Base-by-base conservation (phyloP, 2,329 filamentous ascomycete genomes). In the Diaporthe destruens region DNA sequence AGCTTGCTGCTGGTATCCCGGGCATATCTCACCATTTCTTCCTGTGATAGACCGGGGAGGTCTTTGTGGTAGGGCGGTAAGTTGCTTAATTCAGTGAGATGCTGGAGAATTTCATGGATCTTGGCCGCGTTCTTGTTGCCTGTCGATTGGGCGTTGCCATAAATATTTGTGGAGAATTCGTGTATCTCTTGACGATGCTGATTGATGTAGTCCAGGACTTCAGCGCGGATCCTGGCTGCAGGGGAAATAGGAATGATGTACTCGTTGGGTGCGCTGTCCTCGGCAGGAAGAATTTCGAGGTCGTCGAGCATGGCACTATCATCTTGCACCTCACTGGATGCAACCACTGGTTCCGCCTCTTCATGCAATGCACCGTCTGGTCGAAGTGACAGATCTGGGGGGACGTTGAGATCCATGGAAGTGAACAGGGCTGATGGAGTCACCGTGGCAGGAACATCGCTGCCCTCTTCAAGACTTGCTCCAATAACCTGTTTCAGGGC, bases 1-100 rank as follows among this genome's bases (percentile, higher is more conserved):
- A 88, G 89, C 75, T 92, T 92, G 70, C 87, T 82, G 78, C 90
- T 91, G 12, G 88, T 86, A 68, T 86, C 86, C 71, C 86, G 84
- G 1, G 86, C 85, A 75, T 89, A 88, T 76, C 86, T 90, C 75
- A 86, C 85, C 69, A 84, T 81, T 29, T 86, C 83, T 5, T 79
- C 77, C 9, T 83, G 76, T 2, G 83, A 79, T 71, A 88, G 80
- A 16, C 84, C 77, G 2, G 80, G 77, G 9, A 87, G 81, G n/a
- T 85, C 85, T 32, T 87, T 80, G 51, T 86, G 80, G 47, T 88
- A 86, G 6, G 86, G 85, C 5, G 88, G 89, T 51, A 89, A 85
- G 76, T 91, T 89, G 77, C 89, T 90, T 25, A 90, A 80, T 69
- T 88, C 85, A 54, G 86, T 81, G 12, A 92, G 81, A 47, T 81